Percentiles rank a stretch among this genome's conserved stretches.
These are phyloP conservation scores for Auxenochlorella protothecoides DNA, from an alignment of 139 green algal genomes.

Conservation along the genomic window DNA sequence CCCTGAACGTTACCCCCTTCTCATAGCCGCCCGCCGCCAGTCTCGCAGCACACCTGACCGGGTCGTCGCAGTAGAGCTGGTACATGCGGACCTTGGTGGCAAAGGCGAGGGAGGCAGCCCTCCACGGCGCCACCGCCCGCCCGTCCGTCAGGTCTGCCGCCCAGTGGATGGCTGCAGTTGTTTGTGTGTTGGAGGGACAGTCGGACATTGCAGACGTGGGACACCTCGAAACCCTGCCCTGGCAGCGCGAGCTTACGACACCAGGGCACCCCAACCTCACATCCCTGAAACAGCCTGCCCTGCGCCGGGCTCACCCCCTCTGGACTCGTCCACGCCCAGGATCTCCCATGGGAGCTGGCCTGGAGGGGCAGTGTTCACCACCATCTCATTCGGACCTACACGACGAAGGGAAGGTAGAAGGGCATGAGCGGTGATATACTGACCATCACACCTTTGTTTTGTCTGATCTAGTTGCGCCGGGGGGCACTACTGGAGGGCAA, in stretches of 20 bases:
- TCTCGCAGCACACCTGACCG: background rate
- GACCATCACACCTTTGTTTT: no score
- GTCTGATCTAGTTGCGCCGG: background rate
- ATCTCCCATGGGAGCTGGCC: conserved; percentile 23
- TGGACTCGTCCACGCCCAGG: conserved; percentile 20
- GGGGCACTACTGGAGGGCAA: background rate
- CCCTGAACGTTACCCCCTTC: no score
- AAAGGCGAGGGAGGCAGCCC: conserved; percentile 12
- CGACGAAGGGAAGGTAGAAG: background rate
- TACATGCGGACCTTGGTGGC: conserved; percentile 16
- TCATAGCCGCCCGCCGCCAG: no score
- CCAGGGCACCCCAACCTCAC: no score
- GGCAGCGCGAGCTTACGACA: no score
- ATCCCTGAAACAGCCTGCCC: no score
- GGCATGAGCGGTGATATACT: background rate
- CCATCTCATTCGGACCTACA: background rate
- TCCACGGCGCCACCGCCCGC: conserved; percentile 18
- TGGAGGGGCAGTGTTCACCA: conserved; percentile 20
- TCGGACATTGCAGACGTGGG: background rate
- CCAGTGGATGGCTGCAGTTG: conserved; percentile 10
- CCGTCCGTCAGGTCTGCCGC: conserved; percentile 24
- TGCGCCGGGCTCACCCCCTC: background rate
- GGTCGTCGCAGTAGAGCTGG: background rate
- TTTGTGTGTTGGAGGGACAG: no score
- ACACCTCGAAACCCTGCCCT: background rate